These are phyloP conservation scores for Metschnikowia lochheadii DNA, from an alignment of 805 yeast species.

Conservation along the genomic window DNA sequence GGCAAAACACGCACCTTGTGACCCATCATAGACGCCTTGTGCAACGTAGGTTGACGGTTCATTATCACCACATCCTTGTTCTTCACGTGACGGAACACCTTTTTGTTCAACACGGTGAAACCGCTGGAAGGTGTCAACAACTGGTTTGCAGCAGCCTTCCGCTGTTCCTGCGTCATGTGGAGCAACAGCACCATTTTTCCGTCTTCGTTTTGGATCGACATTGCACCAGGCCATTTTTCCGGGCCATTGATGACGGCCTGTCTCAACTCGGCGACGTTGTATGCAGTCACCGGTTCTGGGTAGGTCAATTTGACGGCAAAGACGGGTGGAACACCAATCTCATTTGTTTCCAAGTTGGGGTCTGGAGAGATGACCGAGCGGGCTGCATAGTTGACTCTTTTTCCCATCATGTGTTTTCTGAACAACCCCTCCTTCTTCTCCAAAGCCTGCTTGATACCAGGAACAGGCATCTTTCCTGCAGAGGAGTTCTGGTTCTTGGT, in stretches of 20 bases:
- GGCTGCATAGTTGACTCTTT: conserved; percentile 98
- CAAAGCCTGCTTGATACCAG: conserved; percentile 95
- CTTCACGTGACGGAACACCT: conserved; percentile 90
- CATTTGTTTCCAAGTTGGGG: conserved; percentile 96
- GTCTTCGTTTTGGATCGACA: conserved; percentile 92
- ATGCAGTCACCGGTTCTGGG: conserved; percentile 96
- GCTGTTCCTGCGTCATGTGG: conserved; percentile 89
- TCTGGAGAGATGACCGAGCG: conserved; percentile 99
- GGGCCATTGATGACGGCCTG: conserved; percentile 98
- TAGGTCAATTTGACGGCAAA: conserved; percentile 93
- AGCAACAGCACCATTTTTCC: conserved; percentile 77
- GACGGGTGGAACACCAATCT: conserved; percentile 98
- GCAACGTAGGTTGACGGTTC: conserved; percentile 99
- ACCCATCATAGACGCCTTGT: conserved; percentile 99
- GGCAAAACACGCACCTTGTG: conserved; percentile 96
- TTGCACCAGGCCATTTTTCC: conserved; percentile 98
- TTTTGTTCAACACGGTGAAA: conserved; percentile 72
- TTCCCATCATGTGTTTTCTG: conserved; percentile 99
- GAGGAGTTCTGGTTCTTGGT: conserved; percentile 77
- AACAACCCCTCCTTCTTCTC: conserved; percentile 98
- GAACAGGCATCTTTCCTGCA: conserved; percentile 70
- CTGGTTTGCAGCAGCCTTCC: conserved; percentile 93
- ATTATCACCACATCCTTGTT: conserved; percentile 93
- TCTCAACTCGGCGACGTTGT: conserved; percentile 85
- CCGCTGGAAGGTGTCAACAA: conserved; percentile 78